Base-by-base conservation (phyloP, 495 filamentous ascomycete genomes). In the Ramalina intermedia region DNA sequence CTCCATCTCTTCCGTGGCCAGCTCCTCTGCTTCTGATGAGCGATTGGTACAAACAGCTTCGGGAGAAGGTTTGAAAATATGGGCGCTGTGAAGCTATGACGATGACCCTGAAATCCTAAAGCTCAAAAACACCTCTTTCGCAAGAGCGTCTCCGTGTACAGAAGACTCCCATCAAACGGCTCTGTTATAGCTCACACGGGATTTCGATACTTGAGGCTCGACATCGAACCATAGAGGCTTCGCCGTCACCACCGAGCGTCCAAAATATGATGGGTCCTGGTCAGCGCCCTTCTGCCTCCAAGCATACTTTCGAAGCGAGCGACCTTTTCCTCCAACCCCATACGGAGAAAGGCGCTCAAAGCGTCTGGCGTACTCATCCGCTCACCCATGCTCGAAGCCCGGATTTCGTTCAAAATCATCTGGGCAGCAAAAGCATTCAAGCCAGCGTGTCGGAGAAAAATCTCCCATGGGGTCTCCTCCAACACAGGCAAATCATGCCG, bases 401-500 rank as follows among this genome's bases (percentile, higher is more conserved):
- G 75, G 11, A 82, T 50, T 37, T 59, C 61, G 13, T 66, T 66
- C 20, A 90, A 64, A 0, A 90, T 64, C 14, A 69, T 72, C 57
- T 90, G 85, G 18, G 88, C 86, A 2, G 84, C 87, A 61, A 75
- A 91, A 4, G 81, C 76, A 66, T 93, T 94, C 64, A 91, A 63
- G 3, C 87, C 88, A 12, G 73, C 72, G n/a, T 69, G 60, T 20
- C 85, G 72, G 14, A 94, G 66, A 55, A 86, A 87, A 11, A 79
- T 27, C 62, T 93, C 87, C 80, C 82, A 87, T 24, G 63, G 57
- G n/a, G 76, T 77, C 55, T 85, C 79, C 3, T 50, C 49, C 42
- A 48, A 41, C 27, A 53, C 37, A 21, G 54, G 16, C 8, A 52
- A 6, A 9, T 54, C 43, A 9, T 44, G 43, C 20, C 47, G 42